Evolutionary conservation across 2,329 filamentous ascomycete species (phyloP), one percentile per base, ranked within the genome.

Genomic region (Alternaria arbusti): DNA sequence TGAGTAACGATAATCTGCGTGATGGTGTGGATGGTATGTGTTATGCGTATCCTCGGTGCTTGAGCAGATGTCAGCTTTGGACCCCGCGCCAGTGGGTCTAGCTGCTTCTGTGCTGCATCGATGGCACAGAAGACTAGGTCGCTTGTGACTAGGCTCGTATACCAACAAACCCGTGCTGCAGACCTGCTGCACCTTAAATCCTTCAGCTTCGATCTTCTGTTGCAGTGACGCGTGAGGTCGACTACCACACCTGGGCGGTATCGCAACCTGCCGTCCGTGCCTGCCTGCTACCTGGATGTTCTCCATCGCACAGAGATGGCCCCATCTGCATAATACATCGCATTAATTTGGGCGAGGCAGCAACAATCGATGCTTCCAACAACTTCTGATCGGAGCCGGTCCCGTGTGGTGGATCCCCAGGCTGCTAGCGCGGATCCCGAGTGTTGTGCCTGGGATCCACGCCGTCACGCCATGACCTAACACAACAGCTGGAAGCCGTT

Each of bases 351-450:
- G 36, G 36, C 36, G 36, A 40, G 36, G 36, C 36, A 40, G 36
- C 36, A 40, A 40, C 36, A 40, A 40, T 40, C 36, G 36, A 40
- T 40, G 36, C 36, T 40, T 51, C 49, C 10, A 22, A 15, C 49
- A 23, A 51, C 11, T n/a, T 11, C 28, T 36, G 17, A 22, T 32
- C 28, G 9, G 28, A 36, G 15, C 13, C 20, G 20, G 20, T 28
- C 30, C 13, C 36, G n/a, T 17, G 49, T 15, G 30, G 22, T 52
- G 30, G 26, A 30, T 80, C 80, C 45, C 79, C 78, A 54, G 36
- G 10, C 13, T 82, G 28, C 30, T 52, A 54, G 55, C 52, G 26
- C 20, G 22, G 36, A 57, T 45, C 22, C 12, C 47, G 17, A 54
- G 15, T 59, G 47, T 52, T 54, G 55, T 45, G 30, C 25, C 17